Evolutionary conservation across 2,329 filamentous ascomycete genomes (phyloP), one percentile per base, ranked within the genome.

Genomic region (Diaporthe sp.): DNA sequence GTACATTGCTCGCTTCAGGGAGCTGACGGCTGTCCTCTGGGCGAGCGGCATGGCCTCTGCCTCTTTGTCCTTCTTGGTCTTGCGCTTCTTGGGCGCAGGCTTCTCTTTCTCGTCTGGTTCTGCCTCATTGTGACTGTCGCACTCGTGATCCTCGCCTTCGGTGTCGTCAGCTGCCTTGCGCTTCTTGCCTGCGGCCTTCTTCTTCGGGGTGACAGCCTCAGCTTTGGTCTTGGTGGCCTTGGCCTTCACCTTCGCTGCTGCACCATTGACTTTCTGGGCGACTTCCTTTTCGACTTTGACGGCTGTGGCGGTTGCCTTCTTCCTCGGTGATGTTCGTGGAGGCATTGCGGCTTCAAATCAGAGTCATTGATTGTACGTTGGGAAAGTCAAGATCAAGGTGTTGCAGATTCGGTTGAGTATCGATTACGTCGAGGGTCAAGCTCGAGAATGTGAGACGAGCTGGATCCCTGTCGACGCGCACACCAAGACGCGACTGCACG

Each of bases 1-100:
- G 79, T 94, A 93, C 89, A 98, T 94, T 17, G 87, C 83, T 81
- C 87, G 89, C 81, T 92, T 92, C 76, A 96, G 86, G 1, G 91
- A 90, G 17, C 83, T 78, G 39, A 92, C 83, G 6, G 88, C 84
- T 0, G 95, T 96, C 47, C 97, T 90, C 35, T 88, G 85, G 27
- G 92, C 92, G 2, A 98, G 83, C 0, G 94, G 92, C 86, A 91
- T 90, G 35, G 78, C 78, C 71, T 86, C 85, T 37, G 85, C 85
- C 32, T 81, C 80, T 61, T 84, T 83, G 10, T 78, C 80, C 75
- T 83, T 84, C n/a, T 77, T 77, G 25, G 82, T 82, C 77, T 82
- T 85, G 75, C 83, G 82, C 79, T 88, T 89, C 81, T 88, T 89
- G 63, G 77, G 77, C 53, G 77, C 76, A 65, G 76, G 77, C 73